Percentiles rank a stretch among this genome's conserved stretches.
phyloP scores from a whole-genome alignment of 306 rosid genomes.

The Vigna angularis region DNA sequence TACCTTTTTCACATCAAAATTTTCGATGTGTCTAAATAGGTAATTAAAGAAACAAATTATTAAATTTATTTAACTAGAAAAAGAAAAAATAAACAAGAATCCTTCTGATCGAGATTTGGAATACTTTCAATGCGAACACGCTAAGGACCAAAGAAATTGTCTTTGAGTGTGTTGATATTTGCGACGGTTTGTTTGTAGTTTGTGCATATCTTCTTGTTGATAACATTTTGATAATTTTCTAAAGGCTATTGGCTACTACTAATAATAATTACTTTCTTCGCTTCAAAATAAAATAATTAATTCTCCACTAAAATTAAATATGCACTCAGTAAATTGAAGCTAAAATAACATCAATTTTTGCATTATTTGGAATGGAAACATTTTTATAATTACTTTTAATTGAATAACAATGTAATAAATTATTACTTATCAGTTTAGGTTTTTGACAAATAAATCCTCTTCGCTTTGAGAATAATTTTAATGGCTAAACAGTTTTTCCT shows the following conservation, averaged over 20 bases:
- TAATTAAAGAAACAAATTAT: neutral
- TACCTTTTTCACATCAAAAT: slow-evolving; percentile 1
- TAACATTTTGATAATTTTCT: neutral
- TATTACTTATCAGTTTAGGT: neutral
- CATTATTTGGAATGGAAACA: neutral
- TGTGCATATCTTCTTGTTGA: slow-evolving; percentile 2
- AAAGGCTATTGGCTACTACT: neutral
- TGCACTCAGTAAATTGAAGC: neutral
- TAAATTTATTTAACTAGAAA: neutral
- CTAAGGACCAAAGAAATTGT: neutral
- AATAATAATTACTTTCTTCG: neutral
- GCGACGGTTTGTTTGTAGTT: neutral
- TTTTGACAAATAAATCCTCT: neutral
- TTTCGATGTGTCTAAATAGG: no score
- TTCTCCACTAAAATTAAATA: neutral
- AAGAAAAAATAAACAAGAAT: neutral
- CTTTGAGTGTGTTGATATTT: neutral
- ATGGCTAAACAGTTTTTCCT: neutral
- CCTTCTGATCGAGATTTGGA: slow-evolving; percentile 27
- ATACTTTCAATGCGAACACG: neutral
- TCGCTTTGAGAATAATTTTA: neutral
- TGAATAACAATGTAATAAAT: neutral
- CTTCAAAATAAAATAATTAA: neutral
- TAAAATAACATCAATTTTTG: neutral
- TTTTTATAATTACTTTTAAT: neutral